A percentile compares a stretch with the other conserved stretches of the same genome.
phyloP scores from a whole-genome alignment of 2,329 filamentous ascomycete genomes.

The Knufia fluminis region DNA sequence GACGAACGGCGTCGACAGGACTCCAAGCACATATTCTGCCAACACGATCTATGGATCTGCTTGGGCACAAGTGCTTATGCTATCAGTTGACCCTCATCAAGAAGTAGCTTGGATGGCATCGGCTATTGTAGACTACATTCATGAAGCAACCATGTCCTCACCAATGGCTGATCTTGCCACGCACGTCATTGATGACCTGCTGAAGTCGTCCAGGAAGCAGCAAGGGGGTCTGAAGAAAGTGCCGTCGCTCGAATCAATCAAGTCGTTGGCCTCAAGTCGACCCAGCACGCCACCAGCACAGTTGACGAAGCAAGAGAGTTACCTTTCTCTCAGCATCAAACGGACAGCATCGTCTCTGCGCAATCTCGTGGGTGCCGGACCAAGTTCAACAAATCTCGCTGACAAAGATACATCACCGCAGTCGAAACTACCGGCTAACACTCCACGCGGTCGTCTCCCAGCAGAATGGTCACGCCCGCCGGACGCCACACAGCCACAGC shows the following conservation, averaged over 20 bases:
- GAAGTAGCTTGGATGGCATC: constrained; percentile 81
- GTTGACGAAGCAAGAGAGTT: constrained; percentile 48
- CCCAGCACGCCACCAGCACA: constrained; percentile 42
- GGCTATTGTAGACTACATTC: constrained; percentile 76
- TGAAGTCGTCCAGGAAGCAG: constrained; percentile 23
- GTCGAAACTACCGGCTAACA: constrained; percentile 25
- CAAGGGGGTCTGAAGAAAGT: constrained; percentile 18
- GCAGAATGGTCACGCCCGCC: constrained; percentile 57
- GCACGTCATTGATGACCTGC: constrained; percentile 63
- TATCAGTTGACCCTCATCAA: constrained; percentile 89
- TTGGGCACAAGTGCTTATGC: constrained; percentile 85
- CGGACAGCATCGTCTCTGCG: constrained; percentile 58
- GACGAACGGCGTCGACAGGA: constrained; percentile 22
- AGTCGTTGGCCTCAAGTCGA: constrained; percentile 20
- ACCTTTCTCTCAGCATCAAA: constrained; percentile 51
- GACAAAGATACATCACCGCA: constrained; percentile 25
- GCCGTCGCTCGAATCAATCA: constrained; percentile 18
- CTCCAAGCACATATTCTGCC: constrained; percentile 55
- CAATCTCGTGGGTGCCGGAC: constrained; percentile 46
- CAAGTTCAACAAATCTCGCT: constrained; percentile 27
- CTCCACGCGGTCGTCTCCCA: constrained; percentile 42
- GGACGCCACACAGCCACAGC: constrained; percentile 63
- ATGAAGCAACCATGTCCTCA: constrained; percentile 68
- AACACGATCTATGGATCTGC: constrained; percentile 88
- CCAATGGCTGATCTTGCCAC: constrained; percentile 63